These are phyloP conservation scores for Collybia nuda DNA, from an alignment of 768 basidiomycete genomes.

Conservation along the genomic window DNA sequence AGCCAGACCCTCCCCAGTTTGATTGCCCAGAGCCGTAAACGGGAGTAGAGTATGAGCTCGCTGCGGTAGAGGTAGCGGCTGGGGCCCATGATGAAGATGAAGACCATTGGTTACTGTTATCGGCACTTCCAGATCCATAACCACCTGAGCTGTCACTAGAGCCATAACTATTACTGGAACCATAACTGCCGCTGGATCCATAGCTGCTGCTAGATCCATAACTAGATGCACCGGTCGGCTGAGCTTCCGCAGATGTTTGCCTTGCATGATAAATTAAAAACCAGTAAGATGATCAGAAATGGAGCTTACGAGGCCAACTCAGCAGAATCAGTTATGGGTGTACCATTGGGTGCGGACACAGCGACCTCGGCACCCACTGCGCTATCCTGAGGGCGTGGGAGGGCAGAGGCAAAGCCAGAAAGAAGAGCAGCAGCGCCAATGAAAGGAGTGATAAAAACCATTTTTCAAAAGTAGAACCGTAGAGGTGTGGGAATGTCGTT, in stretches of 20 bases:
- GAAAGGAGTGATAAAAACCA: slow-evolving; percentile 60
- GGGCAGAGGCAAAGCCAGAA: slow-evolving; percentile 49
- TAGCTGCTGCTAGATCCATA: slow-evolving; percentile 18
- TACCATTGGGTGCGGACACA: slow-evolving; percentile 49
- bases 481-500: slow-evolving; percentile 43
- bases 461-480: slow-evolving; percentile 50
- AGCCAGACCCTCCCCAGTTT: slow-evolving; percentile 56
- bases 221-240: slow-evolving; percentile 13
- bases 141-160: slow-evolving; percentile 13
- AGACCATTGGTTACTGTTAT: slow-evolving; percentile 10
- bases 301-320: slow-evolving; percentile 34
- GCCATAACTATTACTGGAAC: slow-evolving; percentile 17
- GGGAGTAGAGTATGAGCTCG: slow-evolving; percentile 35
- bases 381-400: slow-evolving; percentile 41
- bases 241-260: slow-evolving; percentile 10
- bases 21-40: slow-evolving; percentile 64
- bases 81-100: slow-evolving; percentile 10
- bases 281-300: neutral
- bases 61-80: slow-evolving; percentile 24
- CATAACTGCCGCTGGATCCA: slow-evolving; percentile 14
- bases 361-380: slow-evolving; percentile 32
- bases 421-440: slow-evolving; percentile 54
- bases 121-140: no score
- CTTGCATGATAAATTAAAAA: slow-evolving; percentile 1
- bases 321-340: slow-evolving; percentile 38